Conservation (phyloP, 805 yeast genomes). For the Zygoascus biomembranicola region DNA sequence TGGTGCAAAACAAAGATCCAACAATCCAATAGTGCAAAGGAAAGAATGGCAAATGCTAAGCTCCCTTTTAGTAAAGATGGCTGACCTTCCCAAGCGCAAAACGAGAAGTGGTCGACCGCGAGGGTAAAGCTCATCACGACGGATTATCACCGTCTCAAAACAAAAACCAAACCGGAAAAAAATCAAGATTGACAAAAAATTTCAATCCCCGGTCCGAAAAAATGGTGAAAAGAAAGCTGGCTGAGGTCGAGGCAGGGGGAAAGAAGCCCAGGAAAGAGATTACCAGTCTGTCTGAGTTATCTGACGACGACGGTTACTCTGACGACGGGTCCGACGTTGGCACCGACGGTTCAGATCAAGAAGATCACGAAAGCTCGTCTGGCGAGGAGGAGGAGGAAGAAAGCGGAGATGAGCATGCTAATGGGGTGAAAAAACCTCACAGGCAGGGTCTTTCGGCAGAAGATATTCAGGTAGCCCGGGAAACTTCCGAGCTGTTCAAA, state of each 20-base stretch:
- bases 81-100: background rate
- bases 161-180: background rate
- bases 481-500: constrained; percentile 88
- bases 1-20: background rate
- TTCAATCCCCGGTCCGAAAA: background rate
- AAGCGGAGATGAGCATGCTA: constrained; percentile 9
- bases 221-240: background rate
- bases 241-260: background rate
- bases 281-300: constrained; percentile 8
- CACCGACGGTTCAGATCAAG: background rate
- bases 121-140: constrained; percentile 1
- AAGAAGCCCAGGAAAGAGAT: constrained; percentile 1
- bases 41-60: background rate
- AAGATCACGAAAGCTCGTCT: constrained; percentile 1
- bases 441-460: constrained; percentile 41
- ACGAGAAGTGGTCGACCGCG: background rate
- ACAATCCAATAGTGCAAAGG: background rate
- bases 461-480: constrained; percentile 86
- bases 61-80: background rate
- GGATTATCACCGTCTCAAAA: background rate
- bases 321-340: constrained; percentile 8
- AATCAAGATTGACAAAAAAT: background rate
- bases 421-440: background rate
- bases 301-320: constrained; percentile 4
- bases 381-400: constrained; percentile 7